Evolutionary conservation across 78 protist genomes (phyloP).

Genomic region (Diacronema lutheri): DNA sequence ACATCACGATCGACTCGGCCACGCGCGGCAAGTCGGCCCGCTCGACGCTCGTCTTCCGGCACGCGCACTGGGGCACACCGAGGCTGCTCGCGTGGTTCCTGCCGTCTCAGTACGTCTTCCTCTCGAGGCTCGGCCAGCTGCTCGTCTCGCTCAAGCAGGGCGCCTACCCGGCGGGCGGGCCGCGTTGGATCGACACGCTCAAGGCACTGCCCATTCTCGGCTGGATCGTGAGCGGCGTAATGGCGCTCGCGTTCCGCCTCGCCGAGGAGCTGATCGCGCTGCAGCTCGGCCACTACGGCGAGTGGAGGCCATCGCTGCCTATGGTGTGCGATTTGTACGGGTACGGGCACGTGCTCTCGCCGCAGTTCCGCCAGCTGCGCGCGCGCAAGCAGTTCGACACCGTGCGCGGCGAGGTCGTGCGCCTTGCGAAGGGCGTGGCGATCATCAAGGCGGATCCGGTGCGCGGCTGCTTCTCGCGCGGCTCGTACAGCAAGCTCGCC

Average conservation of each 20-base stretch:
- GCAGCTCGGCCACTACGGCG: conserved; percentile 21
- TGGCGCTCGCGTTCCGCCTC: neutral
- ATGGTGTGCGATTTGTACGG: neutral
- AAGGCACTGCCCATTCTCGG: neutral
- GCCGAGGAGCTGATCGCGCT: neutral
- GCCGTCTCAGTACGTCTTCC: neutral
- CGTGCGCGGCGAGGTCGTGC: neutral
- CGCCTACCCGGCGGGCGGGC: neutral
- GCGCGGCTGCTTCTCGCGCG: neutral
- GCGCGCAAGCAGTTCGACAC: neutral
- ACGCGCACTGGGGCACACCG: conserved; percentile 14
- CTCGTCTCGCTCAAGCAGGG: neutral
- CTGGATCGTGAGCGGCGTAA: too few species aligned
- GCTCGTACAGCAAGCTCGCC: neutral
- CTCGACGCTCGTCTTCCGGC: neutral
- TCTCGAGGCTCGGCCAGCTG: neutral
- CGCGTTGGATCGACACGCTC: neutral
- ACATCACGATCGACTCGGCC: neutral
- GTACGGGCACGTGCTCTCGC: neutral
- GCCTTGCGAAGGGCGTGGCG: too few species aligned
- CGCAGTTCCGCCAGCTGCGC: neutral
- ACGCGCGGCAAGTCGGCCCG: neutral
- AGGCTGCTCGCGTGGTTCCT: neutral
- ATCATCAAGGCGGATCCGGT: neutral
- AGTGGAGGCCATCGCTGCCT: neutral